These are phyloP conservation scores for Rhizophagus clarus DNA, from an alignment of 192 early-diverging fungal species.

Conservation along the genomic window DNA sequence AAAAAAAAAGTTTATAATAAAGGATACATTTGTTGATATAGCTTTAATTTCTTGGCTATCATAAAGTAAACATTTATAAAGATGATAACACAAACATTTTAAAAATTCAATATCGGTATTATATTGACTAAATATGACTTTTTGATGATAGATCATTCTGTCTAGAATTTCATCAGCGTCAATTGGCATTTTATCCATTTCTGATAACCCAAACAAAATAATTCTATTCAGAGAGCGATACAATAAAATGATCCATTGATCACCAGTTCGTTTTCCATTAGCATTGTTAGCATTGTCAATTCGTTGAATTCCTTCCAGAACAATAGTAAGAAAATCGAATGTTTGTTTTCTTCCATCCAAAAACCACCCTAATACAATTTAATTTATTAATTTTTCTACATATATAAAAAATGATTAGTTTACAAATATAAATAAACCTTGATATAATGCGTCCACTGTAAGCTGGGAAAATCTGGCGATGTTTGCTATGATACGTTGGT, in stretches of 20 bases:
- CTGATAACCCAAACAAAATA: slow-evolving; percentile 55
- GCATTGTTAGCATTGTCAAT: slow-evolving; percentile 1
- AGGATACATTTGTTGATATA: slow-evolving; percentile 48
- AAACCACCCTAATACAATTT: slow-evolving; percentile 43
- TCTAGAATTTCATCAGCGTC: slow-evolving; percentile 40
- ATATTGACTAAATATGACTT: slow-evolving; percentile 53
- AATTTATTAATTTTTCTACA: background rate
- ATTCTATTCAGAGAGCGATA: slow-evolving; percentile 56
- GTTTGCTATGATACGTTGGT: slow-evolving; percentile 43
- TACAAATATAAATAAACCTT: slow-evolving; percentile 38
- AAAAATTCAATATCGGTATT: slow-evolving; percentile 69
- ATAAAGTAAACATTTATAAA: slow-evolving; percentile 55
- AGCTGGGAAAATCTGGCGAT: slow-evolving; percentile 47
- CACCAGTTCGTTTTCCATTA: slow-evolving; percentile 29
- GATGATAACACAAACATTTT: slow-evolving; percentile 60
- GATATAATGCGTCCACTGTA: slow-evolving; percentile 49
- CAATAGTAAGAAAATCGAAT: slow-evolving; percentile 53
- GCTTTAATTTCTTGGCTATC: slow-evolving; percentile 43
- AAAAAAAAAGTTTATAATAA: background rate
- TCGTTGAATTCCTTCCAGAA: slow-evolving; percentile 49
- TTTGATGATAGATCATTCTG: slow-evolving; percentile 66
- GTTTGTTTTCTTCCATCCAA: slow-evolving; percentile 47
- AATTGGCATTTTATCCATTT: slow-evolving; percentile 46
- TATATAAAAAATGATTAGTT: background rate
- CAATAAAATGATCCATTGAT: slow-evolving; percentile 37